Conservation (phyloP, 1,284 basidiomycete genomes). For the Leccinum subspadiceum region DNA sequence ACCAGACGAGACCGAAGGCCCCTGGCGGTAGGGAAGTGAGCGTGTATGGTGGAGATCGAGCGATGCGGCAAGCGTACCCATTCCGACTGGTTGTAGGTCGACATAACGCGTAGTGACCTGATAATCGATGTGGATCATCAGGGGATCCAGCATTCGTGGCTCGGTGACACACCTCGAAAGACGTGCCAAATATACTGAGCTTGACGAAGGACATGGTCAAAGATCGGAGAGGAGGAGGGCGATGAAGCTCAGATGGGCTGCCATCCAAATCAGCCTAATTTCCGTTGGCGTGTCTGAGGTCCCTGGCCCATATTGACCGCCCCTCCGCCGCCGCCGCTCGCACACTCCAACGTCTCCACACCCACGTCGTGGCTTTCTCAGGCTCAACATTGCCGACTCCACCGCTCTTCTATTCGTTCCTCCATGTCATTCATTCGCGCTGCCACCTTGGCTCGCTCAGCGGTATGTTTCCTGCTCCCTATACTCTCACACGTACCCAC, state of each 20-base stretch:
- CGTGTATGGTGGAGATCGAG: constrained; percentile 14
- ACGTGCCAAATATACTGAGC: constrained; percentile 97
- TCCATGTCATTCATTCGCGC: constrained; percentile 47
- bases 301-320: constrained; percentile 7
- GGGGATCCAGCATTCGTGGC: constrained; percentile 16
- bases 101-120: constrained; percentile 96
- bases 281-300: constrained; percentile 28
- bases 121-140: constrained; percentile 32
- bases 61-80: constrained; percentile 65
- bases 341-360: not conserved
- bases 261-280: constrained; percentile 13
- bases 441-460: constrained; percentile 39
- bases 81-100: constrained; percentile 99
- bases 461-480: constrained; percentile 26
- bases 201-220: constrained; percentile 87
- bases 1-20: constrained; percentile 96
- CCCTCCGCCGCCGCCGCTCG: not conserved
- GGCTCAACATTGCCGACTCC: constrained; percentile 13
- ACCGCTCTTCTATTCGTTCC: not conserved
- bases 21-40: constrained; percentile 40
- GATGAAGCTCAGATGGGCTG: not conserved
- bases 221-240: not conserved
- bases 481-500: not conserved
- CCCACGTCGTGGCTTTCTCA: constrained; percentile 18
- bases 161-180: constrained; percentile 69